Evolutionary conservation across 2,329 filamentous ascomycete genomes (phyloP), one percentile per base, ranked within the genome.

Genomic region (Alternaria alternata): DNA sequence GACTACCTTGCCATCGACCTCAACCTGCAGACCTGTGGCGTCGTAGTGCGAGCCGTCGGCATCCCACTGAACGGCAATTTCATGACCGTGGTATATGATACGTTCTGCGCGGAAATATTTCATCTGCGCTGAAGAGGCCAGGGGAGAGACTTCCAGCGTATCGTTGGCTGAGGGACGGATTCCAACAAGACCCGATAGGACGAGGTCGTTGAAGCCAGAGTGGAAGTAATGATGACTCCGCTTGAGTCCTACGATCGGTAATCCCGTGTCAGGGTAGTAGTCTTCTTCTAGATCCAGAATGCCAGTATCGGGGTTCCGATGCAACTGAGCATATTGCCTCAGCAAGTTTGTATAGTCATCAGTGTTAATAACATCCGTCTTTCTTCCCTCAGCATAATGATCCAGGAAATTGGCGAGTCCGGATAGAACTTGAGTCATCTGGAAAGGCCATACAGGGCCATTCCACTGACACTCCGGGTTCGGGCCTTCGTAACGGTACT

Each of bases 161-260:
- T 81, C 71, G 32, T 80, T 75, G 8, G 74, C 70, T 0, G 74
- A 74, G 3, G 81, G 76, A 0, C 80, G 78, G 34, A 82, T 78
- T 0, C 81, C 81, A 0, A 82, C 76, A 3, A 82, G 70, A 0
- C 81, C 81, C 0, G 78, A 75, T 14, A 82, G 72, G 34, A 82
- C 68, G 3, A 79, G 71, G 56, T 82, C 81, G 26, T 79, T 73
- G 62, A 77, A 82, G 1, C 80, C 80, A 2, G 80, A 82, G 68
- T 82, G 81, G 70, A 82, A 82, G 66, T 82, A 82, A 54, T 82
- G 81, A 14, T 75, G 79, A 2, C 78, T 80, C 7, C 81, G 77
- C 30, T 77, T 74, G 5, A 82, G 73, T 0, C 79, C 80, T 3
- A 82, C 80, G 26, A 82, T 79, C 0, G 78, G 78, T 0, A 72